Conservation (phyloP, 164 flowering plant species). For the Kalanchoe fedtschenkoi region DNA sequence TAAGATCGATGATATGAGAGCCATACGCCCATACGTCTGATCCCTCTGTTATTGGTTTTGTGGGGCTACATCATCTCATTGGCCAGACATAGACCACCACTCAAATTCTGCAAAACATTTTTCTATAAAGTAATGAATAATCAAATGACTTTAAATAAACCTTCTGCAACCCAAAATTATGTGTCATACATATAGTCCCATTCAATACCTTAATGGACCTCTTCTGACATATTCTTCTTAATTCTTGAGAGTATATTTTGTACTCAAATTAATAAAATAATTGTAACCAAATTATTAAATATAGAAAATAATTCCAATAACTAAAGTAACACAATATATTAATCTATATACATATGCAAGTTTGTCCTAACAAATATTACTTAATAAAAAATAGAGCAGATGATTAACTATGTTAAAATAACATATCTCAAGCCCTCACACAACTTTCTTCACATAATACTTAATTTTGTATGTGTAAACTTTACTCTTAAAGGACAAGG, state of each 20-base stretch:
- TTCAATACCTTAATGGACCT: not conserved
- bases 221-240: no score
- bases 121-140: not conserved
- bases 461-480: not conserved
- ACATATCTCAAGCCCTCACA: no score
- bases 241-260: no score
- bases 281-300: no score
- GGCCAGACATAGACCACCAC: not conserved
- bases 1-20: not conserved
- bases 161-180: not conserved
- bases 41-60: not conserved
- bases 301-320: no score
- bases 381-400: no score
- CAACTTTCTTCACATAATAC: no score
- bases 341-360: no score
- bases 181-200: not conserved
- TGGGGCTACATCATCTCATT: not conserved
- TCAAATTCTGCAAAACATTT: not conserved
- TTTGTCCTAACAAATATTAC: no score
- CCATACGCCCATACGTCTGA: not conserved
- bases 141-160: not conserved
- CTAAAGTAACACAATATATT: no score
- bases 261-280: no score
- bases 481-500: not conserved
- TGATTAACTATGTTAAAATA: no score